Base-by-base conservation (phyloP, 1,284 basidiomycete genomes). In the Bondarzewia mesenterica region DNA sequence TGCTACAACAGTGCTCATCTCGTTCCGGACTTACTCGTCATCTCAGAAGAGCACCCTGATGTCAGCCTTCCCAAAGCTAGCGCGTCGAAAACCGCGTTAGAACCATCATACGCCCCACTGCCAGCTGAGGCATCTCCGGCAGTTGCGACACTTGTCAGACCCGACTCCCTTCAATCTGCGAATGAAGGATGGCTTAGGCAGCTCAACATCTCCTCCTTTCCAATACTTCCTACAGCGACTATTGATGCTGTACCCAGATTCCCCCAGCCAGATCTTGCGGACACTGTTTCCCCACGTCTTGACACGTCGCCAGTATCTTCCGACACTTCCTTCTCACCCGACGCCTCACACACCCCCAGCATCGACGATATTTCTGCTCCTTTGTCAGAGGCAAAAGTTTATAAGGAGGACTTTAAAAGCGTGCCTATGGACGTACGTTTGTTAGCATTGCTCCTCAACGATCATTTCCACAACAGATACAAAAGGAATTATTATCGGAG, bases 121-220 rank as follows among this genome's bases (percentile, higher is more conserved):
- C 5, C 7, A 26, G 10, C 21, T 10, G 10, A 48, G 35, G 5
- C 7, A 37, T 5, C 21, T 7, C 26, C 7, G 14, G 27, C 16
- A 35, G 15, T 4, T 7, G 23, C 42, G 16, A 7, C 18, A 14
- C 21, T 42, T 26, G 27, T 41, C 14, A 52, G 25, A 29, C 47
- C 46, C 6, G 44, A 44, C 42, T 38, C 48, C 7, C 52, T 54
- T 32, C 41, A 5, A 8, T 25, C 21, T 5, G 42, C 52, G 25
- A 54, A 54, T 27, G 53, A 54, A 22, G 39, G 44, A 10, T 50
- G 52, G 52, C 22, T 50, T 27, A 21, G 20, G 18, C 52, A 49
- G 29, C 20, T 50, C 14, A 32, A 46, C 22, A 26, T 52, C 23
- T 16, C 39, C 18, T 12, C 12, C 14, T 15, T 35, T 5, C 16